Conservation (phyloP, 352 stramenopile species). For the Phytophthora palmivora region DNA sequence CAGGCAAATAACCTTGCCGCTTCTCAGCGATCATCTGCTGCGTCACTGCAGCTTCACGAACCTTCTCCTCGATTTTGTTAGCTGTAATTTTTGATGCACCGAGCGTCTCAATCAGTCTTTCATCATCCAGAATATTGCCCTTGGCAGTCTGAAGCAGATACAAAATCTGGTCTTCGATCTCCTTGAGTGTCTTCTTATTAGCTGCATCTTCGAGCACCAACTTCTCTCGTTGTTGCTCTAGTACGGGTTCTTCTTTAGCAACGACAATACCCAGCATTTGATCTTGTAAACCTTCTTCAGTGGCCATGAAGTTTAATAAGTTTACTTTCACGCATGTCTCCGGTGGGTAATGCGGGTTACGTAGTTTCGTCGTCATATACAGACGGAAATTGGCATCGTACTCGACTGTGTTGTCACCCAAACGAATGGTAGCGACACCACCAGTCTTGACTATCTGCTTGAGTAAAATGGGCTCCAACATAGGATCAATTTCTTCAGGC, state of each 20-base stretch:
- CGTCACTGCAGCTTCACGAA: constrained; percentile 92
- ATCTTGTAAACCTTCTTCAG: constrained; percentile 94
- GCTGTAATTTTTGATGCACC: constrained; percentile 93
- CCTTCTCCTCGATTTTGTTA: constrained; percentile 95
- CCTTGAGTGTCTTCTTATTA: constrained; percentile 95
- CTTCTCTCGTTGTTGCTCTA: constrained; percentile 93
- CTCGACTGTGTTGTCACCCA: constrained; percentile 95
- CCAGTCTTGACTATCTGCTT: constrained; percentile 94
- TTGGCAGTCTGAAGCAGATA: constrained; percentile 92
- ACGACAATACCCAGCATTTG: constrained; percentile 97
- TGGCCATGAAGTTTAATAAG: constrained; percentile 97
- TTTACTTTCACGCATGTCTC: constrained; percentile 97
- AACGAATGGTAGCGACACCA: constrained; percentile 89
- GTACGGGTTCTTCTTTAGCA: constrained; percentile 92
- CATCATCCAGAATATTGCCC: constrained; percentile 96
- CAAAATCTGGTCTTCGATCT: constrained; percentile 97
- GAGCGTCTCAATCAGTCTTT: constrained; percentile 95
- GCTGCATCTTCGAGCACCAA: constrained; percentile 95
- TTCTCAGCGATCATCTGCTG: constrained; percentile 94
- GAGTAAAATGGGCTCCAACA: constrained; percentile 93
- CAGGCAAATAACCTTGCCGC: constrained; percentile 91
- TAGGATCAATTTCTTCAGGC: constrained; percentile 93
- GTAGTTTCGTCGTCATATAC: constrained; percentile 96
- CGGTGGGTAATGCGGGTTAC: constrained; percentile 94
- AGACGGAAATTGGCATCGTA: constrained; percentile 94